These are phyloP conservation scores for Penicillium sclerotigenum DNA, from an alignment of 2,329 filamentous ascomycete species.

Conservation along the genomic window DNA sequence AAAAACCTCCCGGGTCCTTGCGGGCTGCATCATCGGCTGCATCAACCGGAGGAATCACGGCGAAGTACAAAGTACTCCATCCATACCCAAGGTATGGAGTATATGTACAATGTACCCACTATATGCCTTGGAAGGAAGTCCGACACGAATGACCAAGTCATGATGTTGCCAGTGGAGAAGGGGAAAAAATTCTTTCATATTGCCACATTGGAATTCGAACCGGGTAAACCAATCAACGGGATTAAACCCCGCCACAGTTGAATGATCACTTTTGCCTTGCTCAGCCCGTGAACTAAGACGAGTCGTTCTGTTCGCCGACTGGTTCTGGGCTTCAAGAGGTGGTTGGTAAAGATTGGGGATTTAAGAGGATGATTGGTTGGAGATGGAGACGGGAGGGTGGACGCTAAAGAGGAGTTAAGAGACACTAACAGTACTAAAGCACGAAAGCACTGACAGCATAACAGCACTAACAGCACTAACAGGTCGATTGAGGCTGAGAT, in stretches of 20 bases:
- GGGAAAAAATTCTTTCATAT: background rate
- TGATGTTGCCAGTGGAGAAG: background rate
- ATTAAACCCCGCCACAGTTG: background rate
- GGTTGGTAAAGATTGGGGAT: conserved; percentile 9
- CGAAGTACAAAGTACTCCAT: background rate
- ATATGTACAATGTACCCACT: background rate
- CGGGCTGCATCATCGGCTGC: background rate
- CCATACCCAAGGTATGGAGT: background rate
- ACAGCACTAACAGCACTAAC: background rate
- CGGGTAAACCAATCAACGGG: background rate
- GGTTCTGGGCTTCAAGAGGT: conserved; percentile 2
- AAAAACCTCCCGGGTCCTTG: background rate
- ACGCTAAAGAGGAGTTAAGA: conserved; percentile 10
- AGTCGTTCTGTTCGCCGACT: conserved; percentile 18
- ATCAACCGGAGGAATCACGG: background rate
- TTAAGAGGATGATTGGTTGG: conserved; percentile 15
- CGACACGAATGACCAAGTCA: background rate
- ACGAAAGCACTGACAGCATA: too few relatives aligned
- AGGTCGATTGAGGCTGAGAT: background rate
- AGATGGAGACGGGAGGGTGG: conserved; percentile 10
- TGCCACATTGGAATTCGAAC: conserved; percentile 8
- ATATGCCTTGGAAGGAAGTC: background rate
- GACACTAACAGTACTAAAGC: background rate
- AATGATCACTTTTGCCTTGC: conserved; percentile 10
- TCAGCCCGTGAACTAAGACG: conserved; percentile 14